phyloP scores from a whole-genome alignment of 257 asterid genomes.

The Paraleonurus japonicus region DNA sequence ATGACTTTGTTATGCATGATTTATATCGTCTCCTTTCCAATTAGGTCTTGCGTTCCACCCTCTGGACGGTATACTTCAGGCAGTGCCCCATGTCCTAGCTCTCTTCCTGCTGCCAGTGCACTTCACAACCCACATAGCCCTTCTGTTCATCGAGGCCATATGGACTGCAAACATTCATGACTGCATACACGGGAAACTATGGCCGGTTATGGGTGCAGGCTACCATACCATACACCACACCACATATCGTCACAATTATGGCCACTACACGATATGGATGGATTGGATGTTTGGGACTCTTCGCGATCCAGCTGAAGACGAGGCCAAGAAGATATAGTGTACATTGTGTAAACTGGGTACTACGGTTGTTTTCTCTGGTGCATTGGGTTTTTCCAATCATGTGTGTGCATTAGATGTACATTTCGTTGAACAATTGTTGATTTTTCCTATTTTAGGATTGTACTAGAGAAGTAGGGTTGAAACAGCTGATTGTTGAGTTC shows the following conservation, averaged over 20 bases:
- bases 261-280: conserved; percentile 97
- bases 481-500: neutral
- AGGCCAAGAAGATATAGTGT: conserved; percentile 53
- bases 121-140: conserved; percentile 71
- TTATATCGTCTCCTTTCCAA: conserved; percentile 6
- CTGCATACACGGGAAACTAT: conserved; percentile 78
- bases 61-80: conserved; percentile 90
- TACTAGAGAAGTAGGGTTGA: neutral
- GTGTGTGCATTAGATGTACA: conserved; percentile 24
- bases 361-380: neutral
- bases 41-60: conserved; percentile 97
- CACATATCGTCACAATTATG: conserved; percentile 91
- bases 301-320: conserved; percentile 73
- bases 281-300: conserved; percentile 99
- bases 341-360: neutral
- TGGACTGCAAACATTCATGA: conserved; percentile 98
- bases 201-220: conserved; percentile 99
- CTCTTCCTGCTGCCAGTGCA: conserved; percentile 82
- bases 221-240: conserved; percentile 99
- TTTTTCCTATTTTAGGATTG: neutral
- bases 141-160: conserved; percentile 71
- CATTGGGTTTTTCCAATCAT: neutral
- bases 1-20: conserved; percentile 14
- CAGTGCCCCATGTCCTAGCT: conserved; percentile 76
- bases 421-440: conserved; percentile 7